These are phyloP conservation scores for Pseudocercospora pini-densiflorae DNA, from an alignment of 2,329 filamentous ascomycete genomes.

Conservation along the genomic window DNA sequence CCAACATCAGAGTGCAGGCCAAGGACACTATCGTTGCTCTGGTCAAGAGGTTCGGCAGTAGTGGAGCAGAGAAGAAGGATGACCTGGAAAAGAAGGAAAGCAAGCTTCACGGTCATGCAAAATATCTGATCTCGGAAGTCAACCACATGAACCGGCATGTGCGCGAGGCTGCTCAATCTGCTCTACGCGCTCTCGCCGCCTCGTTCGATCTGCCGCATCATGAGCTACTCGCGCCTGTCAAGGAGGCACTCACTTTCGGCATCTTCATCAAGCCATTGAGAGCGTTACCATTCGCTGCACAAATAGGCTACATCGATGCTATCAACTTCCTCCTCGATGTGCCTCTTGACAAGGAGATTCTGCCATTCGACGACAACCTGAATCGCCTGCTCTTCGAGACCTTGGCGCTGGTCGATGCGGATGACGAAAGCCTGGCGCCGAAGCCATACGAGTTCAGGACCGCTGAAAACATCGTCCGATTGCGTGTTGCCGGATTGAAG, in stretches of 20 bases:
- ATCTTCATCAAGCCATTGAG: slow-evolving; percentile 96
- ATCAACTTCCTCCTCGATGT: slow-evolving; percentile 93
- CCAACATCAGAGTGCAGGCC: slow-evolving; percentile 81
- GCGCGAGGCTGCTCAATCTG: slow-evolving; percentile 80
- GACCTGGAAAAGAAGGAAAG: slow-evolving; percentile 71
- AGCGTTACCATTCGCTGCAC: slow-evolving; percentile 88
- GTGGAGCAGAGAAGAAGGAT: slow-evolving; percentile 73
- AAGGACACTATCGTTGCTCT: slow-evolving; percentile 77
- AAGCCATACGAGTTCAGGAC: slow-evolving; percentile 94
- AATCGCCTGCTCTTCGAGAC: slow-evolving; percentile 93
- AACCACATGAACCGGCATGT: slow-evolving; percentile 97
- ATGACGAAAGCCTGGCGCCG: slow-evolving; percentile 88
- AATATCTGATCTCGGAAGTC: slow-evolving; percentile 83
- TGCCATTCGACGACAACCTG: slow-evolving; percentile 89
- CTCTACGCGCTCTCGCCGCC: slow-evolving; percentile 79
- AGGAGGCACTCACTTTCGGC: slow-evolving; percentile 83
- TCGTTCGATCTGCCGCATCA: slow-evolving; percentile 78
- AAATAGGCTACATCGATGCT: slow-evolving; percentile 98
- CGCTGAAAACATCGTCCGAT: slow-evolving; percentile 89
- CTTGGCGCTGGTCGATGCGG: slow-evolving; percentile 88
- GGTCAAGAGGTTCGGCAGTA: slow-evolving; percentile 77
- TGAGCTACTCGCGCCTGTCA: slow-evolving; percentile 87
- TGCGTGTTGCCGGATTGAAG: slow-evolving; percentile 91
- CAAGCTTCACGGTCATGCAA: slow-evolving; percentile 76
- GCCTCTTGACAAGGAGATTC: slow-evolving; percentile 73